Base-by-base conservation (phyloP, 148 eudicot species). In the Fallopia convolvulus region DNA sequence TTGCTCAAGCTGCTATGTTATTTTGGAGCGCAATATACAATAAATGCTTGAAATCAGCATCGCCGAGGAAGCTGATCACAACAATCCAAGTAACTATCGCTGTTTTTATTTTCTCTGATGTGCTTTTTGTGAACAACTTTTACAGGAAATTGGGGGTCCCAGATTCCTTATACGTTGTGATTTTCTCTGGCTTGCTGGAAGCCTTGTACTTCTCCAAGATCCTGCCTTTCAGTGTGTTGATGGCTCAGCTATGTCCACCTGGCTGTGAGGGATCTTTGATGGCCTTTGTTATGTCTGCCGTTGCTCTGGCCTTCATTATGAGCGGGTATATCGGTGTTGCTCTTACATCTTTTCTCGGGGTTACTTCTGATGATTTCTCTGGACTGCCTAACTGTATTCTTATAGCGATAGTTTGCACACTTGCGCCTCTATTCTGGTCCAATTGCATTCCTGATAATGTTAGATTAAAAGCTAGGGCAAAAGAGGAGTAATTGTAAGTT, bases 181-280 rank as follows among this genome's bases (percentile, higher is more conserved):
- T 89, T 23, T 82, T 92, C 83, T 95, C 97, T 0, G 93, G 99
- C 21, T 40, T 94, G 42, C 77, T 88, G 47, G 99, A 94, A 77
- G 92, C 90, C 52, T 63, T 92, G 56, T 78, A 65, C 76, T 88
- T 88, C 79, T 92, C 88, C 83, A 94, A 90, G 87, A 89, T 90
- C 76, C 83, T 94, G 41, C 97, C 99, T 0, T 92, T 90, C 78
- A 89, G 80, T 26, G 89, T 92, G 61, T 66, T 94, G 76, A 85
- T 92, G 74, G 96, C 96, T 46, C 86, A 92, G 80, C 89, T 89
- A n/a, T 92, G 97, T 75, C 99, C 97, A 36, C 85, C 88, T 1
- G 97, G 99, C 2, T 91, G 94, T 72, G 99, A 92, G 80, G 99
- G 99, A 17, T 92, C 99, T 36, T 49, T 95, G 42, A 95, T 92